These are phyloP conservation scores for Ophiostoma tasmaniense DNA, from an alignment of 2,329 filamentous ascomycete species.

Conservation along the genomic window DNA sequence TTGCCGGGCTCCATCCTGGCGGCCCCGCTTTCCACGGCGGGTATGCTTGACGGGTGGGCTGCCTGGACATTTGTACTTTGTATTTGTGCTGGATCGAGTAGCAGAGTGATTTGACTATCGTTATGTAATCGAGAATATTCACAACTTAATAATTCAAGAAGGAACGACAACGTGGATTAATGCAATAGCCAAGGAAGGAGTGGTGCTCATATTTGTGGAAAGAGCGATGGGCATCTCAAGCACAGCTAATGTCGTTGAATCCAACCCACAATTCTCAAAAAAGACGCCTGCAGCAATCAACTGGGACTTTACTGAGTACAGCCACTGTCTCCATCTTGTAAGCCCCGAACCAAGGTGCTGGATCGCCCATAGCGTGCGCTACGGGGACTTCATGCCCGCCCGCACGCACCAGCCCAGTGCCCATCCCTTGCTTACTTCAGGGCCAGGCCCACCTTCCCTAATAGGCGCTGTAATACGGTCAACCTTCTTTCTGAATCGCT, in stretches of 20 bases:
- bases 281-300: background rate
- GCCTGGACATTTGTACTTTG: background rate
- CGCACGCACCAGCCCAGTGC: background rate
- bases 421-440: background rate
- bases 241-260: background rate
- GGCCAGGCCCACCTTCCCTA: background rate
- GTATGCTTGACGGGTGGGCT: background rate
- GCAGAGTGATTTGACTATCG: background rate
- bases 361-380: background rate
- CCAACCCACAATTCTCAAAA: background rate
- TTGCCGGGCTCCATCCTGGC: slow-evolving; percentile 10
- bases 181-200: background rate
- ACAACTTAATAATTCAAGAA: background rate
- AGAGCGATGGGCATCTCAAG: background rate
- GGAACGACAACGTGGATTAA: background rate
- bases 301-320: background rate
- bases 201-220: background rate
- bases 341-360: slow-evolving; percentile 1
- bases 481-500: background rate
- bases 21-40: slow-evolving; percentile 16
- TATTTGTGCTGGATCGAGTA: background rate
- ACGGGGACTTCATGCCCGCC: slow-evolving; percentile 1
- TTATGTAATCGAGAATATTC: background rate
- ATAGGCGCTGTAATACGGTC: background rate
- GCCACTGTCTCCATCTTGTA: background rate